Evolutionary conservation across 1,139 yeast species (phyloP).

Genomic region (Casaregolazyma suthepensis): DNA sequence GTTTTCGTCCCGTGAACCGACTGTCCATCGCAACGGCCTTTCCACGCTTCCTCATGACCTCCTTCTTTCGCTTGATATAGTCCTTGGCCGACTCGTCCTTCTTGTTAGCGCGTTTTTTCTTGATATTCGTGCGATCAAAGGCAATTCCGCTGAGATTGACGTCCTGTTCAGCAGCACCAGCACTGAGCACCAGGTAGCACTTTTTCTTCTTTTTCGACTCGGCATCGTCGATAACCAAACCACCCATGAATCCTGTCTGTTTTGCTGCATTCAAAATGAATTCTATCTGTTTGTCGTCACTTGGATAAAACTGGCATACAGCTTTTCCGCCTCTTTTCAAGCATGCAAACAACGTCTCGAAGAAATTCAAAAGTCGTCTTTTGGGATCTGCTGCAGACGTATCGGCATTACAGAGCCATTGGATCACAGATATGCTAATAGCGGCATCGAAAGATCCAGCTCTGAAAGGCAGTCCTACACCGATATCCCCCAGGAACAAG

Average conservation of each 20-base stretch:
- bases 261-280: slow-evolving; percentile 79
- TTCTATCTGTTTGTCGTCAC: slow-evolving; percentile 77
- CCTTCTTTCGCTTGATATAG: slow-evolving; percentile 86
- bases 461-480: slow-evolving; percentile 88
- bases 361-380: slow-evolving; percentile 70
- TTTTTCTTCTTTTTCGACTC: slow-evolving; percentile 88
- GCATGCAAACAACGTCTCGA: slow-evolving; percentile 81
- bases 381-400: slow-evolving; percentile 80
- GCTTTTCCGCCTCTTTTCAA: slow-evolving; percentile 93
- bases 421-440: slow-evolving; percentile 89
- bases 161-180: slow-evolving; percentile 64
- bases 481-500: slow-evolving; percentile 84
- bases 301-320: slow-evolving; percentile 95
- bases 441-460: slow-evolving; percentile 98
- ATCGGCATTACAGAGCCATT: slow-evolving; percentile 98
- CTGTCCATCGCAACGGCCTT: slow-evolving; percentile 84
- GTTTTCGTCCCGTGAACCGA: slow-evolving; percentile 87
- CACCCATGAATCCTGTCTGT: slow-evolving; percentile 95
- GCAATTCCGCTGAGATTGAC: slow-evolving; percentile 74
- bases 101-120: slow-evolving; percentile 47
- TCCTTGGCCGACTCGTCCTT: slow-evolving; percentile 70
- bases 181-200: slow-evolving; percentile 81
- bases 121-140: slow-evolving; percentile 48
- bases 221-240: slow-evolving; percentile 87
- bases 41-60: slow-evolving; percentile 86